Evolutionary conservation across 768 basidiomycete species (phyloP).

Genomic region (Russula virescens): DNA sequence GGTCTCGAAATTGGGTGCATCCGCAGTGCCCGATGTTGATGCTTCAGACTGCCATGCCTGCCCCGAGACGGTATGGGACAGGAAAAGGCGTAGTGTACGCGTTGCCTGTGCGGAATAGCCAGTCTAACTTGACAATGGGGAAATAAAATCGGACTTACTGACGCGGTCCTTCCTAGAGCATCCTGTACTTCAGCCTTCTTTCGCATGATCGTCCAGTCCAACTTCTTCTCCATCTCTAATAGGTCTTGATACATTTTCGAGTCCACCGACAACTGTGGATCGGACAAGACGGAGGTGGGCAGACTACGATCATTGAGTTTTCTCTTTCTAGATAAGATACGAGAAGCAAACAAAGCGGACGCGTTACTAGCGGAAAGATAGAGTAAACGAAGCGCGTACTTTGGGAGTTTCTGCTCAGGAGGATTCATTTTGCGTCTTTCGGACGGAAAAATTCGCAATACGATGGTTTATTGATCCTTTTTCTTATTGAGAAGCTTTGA

Average conservation of each 20-base stretch:
- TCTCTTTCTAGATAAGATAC: conserved; percentile 46
- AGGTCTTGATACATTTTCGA: conserved; percentile 83
- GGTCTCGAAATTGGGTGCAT: conserved; percentile 61
- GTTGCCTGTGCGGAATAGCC: conserved; percentile 53
- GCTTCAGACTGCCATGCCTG: conserved; percentile 75
- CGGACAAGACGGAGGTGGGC: conserved; percentile 68
- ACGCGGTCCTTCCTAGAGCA: conserved; percentile 66
- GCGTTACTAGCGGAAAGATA: background rate
- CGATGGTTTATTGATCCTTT: background rate
- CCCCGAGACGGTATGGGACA: conserved; percentile 82
- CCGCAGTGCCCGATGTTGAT: conserved; percentile 33
- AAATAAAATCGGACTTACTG: conserved; percentile 40
- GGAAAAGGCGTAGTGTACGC: conserved; percentile 76
- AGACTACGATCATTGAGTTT: conserved; percentile 77
- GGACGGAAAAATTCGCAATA: too few species aligned
- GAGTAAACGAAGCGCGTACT: conserved; percentile 27
- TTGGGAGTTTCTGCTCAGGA: conserved; percentile 32
- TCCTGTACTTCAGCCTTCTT: conserved; percentile 91
- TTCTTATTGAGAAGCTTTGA: background rate
- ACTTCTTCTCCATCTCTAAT: conserved; percentile 80
- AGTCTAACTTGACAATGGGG: background rate
- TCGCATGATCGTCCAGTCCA: conserved; percentile 93
- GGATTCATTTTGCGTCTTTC: conserved; percentile 17
- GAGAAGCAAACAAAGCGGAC: background rate
- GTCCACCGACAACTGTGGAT: conserved; percentile 72